Evolutionary conservation across 1,284 basidiomycete genomes (phyloP), one percentile per base, ranked within the genome.

Genomic region (Peniophora sp.): DNA sequence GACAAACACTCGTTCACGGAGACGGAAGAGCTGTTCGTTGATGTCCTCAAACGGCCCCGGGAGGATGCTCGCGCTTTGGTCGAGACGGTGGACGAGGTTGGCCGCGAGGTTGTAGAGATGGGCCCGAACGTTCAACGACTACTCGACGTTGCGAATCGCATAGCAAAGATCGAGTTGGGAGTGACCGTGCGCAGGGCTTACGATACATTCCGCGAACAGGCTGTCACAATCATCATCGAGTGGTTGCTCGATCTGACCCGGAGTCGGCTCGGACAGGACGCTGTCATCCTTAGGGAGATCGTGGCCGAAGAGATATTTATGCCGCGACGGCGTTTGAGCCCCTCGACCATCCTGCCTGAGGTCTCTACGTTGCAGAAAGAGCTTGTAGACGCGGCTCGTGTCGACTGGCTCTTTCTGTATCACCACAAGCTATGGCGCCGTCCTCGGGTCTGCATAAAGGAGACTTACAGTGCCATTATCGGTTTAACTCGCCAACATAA

Each of bases 1-100:
- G 97, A 99, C 67, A 97, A 94, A 60, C 97, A 98, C 66, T 94
- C 92, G 2, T 91, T 90, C 60, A 85, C 88, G 49, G 92, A 98
- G 62, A 85, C 97, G 51, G 88, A 88, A 51, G 81, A 88, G 55
- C 80, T 95, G 52, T 71, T 97, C 5, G 72, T 76, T 46, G 88
- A 90, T 52, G 78, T 83, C 53, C 80, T 81, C 8, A 75, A 78
- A 52, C 73, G 78, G 51, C 65, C 79, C 18, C 71, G 74, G 23
- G 78, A 81, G 18, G 84, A 88, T 47, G 88, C 89, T 0, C 68
- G 75, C 5, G 78, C 77, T 3, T 71, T 88, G 32, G 85, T 81
- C 0, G 76, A 83, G 51, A 71, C 74, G 39, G 80, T 96, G 49
- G 93, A 97, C 63, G 83, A 88, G 43, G 76, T 83, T 51, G 95